Evolutionary conservation across 1,139 yeast species (phyloP).

Genomic region (Suhomyces yuchorum): DNA sequence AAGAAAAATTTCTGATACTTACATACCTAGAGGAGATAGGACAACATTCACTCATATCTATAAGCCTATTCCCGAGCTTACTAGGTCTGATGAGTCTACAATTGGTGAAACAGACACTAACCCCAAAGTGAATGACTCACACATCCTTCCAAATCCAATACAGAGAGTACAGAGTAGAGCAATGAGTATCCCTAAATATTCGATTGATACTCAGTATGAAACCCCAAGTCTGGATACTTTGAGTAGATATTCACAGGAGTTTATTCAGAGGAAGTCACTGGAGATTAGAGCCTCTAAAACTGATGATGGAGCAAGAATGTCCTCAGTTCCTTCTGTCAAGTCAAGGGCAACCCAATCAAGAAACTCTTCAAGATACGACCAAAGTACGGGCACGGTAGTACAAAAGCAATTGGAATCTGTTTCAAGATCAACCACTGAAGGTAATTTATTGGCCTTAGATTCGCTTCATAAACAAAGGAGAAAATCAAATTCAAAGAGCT

Average conservation of each 20-base stretch:
- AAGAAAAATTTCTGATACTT: conserved; percentile 20
- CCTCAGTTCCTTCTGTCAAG: not conserved
- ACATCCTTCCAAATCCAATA: not conserved
- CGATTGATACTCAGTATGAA: conserved; percentile 11
- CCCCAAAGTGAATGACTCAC: not conserved
- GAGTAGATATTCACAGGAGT: conserved; percentile 3
- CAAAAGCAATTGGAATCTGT: not conserved
- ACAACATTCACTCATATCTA: conserved; percentile 18
- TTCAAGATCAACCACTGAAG: conserved; percentile 13
- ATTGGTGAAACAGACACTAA: not conserved
- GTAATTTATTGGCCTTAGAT: conserved; percentile 18
- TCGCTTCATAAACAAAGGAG: conserved; percentile 6
- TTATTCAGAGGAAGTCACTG: not conserved
- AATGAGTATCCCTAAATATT: conserved; percentile 11
- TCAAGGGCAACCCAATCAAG: not conserved
- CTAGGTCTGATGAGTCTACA: conserved; percentile 9
- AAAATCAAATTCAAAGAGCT: conserved; percentile 4
- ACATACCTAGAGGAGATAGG: conserved; percentile 26
- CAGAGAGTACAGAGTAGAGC: conserved; percentile 7
- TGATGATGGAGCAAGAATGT: not conserved
- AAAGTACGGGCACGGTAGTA: not conserved
- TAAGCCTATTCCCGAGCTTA: conserved; percentile 22
- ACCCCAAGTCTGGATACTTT: conserved; percentile 5
- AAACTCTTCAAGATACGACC: not conserved
- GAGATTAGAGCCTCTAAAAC: not conserved